Evolutionary conservation across 1,284 basidiomycete species (phyloP).

Genomic region (Sanguinoderma infundibulare): DNA sequence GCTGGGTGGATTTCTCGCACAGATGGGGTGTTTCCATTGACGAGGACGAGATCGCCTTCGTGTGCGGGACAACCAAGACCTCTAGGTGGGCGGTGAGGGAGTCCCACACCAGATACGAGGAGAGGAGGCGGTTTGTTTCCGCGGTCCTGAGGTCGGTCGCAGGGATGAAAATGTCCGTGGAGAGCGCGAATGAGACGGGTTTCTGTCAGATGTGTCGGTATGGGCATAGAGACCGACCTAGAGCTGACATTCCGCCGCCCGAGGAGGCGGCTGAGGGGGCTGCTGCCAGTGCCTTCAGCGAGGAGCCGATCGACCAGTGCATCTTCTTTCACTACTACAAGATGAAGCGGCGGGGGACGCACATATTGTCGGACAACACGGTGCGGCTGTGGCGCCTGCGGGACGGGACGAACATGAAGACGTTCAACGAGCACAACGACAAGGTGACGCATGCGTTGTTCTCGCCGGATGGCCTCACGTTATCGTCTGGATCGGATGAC

Average conservation of each 20-base stretch:
- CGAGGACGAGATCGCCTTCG: constrained; percentile 27
- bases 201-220: neutral
- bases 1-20: constrained; percentile 26
- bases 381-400: constrained; percentile 29
- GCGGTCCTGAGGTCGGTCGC: constrained; percentile 1
- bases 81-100: constrained; percentile 25
- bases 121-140: neutral
- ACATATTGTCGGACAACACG: constrained; percentile 29
- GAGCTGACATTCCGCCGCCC: neutral
- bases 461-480: constrained; percentile 22
- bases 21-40: constrained; percentile 13
- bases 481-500: constrained; percentile 24
- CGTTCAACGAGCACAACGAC: constrained; percentile 20
- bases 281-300: neutral
- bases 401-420: constrained; percentile 9
- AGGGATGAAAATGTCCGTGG: neutral
- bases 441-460: constrained; percentile 23
- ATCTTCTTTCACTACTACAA: constrained; percentile 30
- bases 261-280: too few species aligned
- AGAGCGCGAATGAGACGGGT: constrained; percentile 1
- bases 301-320: constrained; percentile 21
- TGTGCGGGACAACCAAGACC: constrained; percentile 31
- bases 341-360: constrained; percentile 23
- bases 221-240: neutral
- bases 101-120: constrained; percentile 2